Base-by-base conservation (phyloP, 768 basidiomycete genomes). In the Nevesoporus exiguus region DNA sequence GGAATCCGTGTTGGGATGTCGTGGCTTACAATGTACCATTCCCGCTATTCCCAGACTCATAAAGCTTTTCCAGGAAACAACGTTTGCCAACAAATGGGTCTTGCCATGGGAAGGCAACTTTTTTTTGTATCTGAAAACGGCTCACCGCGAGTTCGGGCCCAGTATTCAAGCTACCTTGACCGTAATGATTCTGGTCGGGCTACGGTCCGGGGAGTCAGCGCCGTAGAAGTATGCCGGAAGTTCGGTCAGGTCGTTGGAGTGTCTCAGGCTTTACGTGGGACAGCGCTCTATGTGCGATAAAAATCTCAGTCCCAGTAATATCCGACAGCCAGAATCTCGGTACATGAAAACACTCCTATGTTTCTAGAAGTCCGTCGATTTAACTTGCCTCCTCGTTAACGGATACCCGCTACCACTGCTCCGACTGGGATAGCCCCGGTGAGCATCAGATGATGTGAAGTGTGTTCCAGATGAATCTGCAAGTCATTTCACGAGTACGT, bases 41-140 rank as follows among this genome's bases (percentile, higher is more conserved):
- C 9, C 33, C 48, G 5, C 5, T 11, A 4, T 52, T 59, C 62
- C 30, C 51, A 56, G 47, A 55, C 39, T 63, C 53, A 56, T 60
- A 50, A 52, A 37, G 29, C 34, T 24, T 29, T n/a, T 3, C 25
- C 5, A 15, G 11, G 40, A n/a, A 33, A 30, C 43, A 46, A 31
- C 37, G 19, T 50, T 25, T 19, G 15, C 30, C 14, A 8, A 27
- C 10, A 39, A 24, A 41, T 19, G 31, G 21, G 7, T 21, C 25
- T 24, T 25, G 17, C 17, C 37, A 45, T 29, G 33, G 19, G 36
- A 39, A 34, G 21, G 10, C 15, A 29, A 13, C 33, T n/a, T n/a
- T 8, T 10, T 15, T 47, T 34, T 47, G n/a, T n/a, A n/a, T n/a
- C 17, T 31, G 7, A 7, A 51, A 43, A 46, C 14, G 24, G 14